Conservation (phyloP, 495 filamentous ascomycete species). For the Durotheca rogersii region DNA sequence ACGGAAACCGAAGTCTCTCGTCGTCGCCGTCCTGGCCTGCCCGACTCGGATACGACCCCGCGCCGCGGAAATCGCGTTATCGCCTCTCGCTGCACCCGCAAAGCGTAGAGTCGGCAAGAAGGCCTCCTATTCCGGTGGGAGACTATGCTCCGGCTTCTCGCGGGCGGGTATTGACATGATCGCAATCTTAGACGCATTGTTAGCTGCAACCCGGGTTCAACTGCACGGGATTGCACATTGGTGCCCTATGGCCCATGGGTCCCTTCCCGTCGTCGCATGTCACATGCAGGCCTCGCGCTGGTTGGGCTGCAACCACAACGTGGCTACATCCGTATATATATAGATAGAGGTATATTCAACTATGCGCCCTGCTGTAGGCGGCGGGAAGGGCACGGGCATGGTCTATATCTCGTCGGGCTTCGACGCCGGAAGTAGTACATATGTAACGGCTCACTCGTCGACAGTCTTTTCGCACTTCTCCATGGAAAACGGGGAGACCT, state of each 20-base stretch:
- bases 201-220: neutral
- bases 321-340: too few relatives aligned
- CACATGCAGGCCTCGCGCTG: conserved; percentile 23
- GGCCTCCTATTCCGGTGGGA: too few relatives aligned
- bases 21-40: too few relatives aligned
- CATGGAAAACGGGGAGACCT: too few relatives aligned
- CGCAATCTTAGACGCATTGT: neutral
- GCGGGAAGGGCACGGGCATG: conserved; percentile 7
- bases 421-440: conserved; percentile 1
- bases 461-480: too few relatives aligned
- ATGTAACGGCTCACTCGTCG: too few relatives aligned
- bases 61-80: neutral
- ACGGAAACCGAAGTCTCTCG: neutral
- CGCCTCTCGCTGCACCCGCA: neutral
- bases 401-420: too few relatives aligned
- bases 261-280: conserved; percentile 22
- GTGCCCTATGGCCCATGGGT: neutral
- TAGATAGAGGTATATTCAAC: too few relatives aligned
- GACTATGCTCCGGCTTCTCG: neutral
- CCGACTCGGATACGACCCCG: too few relatives aligned
- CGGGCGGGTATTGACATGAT: conserved; percentile 5
- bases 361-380: too few relatives aligned
- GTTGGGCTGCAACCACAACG: conserved; percentile 17
- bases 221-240: neutral
- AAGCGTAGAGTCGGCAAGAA: neutral